Conservation (phyloP, 306 rosid genomes). For the Hippophae rhamnoides region DNA sequence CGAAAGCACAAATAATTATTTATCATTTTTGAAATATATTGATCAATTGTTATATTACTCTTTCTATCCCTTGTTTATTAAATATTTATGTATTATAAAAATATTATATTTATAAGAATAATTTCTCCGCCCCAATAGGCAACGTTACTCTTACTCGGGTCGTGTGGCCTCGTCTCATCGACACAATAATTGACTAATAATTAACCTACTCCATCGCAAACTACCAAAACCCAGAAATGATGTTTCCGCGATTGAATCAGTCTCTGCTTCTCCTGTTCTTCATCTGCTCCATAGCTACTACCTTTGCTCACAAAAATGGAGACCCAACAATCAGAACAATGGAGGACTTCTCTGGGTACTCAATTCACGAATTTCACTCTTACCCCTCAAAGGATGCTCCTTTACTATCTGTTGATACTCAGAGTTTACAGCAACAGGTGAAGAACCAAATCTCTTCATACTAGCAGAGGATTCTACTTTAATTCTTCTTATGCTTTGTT, state of each 20-base stretch:
- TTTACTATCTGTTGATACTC: conserved; percentile 54
- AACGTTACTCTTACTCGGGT: too few relatives aligned
- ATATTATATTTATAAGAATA: too few relatives aligned
- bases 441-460: background rate
- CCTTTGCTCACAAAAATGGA: conserved; percentile 33
- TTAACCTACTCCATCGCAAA: too few relatives aligned
- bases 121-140: too few relatives aligned
- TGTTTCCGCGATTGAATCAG: conserved; percentile 21
- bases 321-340: conserved; percentile 67
- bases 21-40: too few relatives aligned
- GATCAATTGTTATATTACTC: too few relatives aligned
- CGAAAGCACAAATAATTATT: too few relatives aligned
- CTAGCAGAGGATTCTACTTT: background rate
- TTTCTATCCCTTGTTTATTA: too few relatives aligned
- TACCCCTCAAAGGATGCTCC: conserved; percentile 20
- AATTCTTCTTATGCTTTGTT: background rate
- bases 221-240: conserved; percentile 5
- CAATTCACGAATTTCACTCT: conserved; percentile 49
- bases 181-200: too few relatives aligned
- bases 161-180: too few relatives aligned
- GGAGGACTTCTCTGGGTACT: conserved; percentile 82
- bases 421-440: conserved; percentile 72
- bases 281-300: conserved; percentile 22
- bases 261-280: conserved; percentile 20
- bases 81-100: too few relatives aligned